Percentiles rank a stretch among this genome's conserved stretches.
Evolutionary conservation across 805 yeast species (phyloP).

Genomic region (Metschnikowia chrysomelidarum): DNA sequence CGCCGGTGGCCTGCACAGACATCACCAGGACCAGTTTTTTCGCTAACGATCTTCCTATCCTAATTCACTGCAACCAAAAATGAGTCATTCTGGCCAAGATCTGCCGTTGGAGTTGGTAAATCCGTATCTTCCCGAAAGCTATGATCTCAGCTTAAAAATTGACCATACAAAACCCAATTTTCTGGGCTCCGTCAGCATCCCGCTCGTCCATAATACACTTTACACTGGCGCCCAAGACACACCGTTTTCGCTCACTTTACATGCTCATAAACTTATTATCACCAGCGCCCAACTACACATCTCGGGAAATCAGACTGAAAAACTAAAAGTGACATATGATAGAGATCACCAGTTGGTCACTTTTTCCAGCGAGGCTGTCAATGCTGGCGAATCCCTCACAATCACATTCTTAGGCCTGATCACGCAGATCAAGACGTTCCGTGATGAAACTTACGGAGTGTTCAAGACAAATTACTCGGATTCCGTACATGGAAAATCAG

Average conservation of each 20-base stretch:
- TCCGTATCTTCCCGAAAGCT: constrained; percentile 35
- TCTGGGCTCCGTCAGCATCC: constrained; percentile 38
- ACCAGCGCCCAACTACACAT: constrained; percentile 27
- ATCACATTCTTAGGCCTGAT: constrained; percentile 52
- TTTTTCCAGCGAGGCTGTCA: constrained; percentile 23
- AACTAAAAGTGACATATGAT: constrained; percentile 34
- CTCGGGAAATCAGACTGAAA: constrained; percentile 13
- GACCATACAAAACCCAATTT: constrained; percentile 49
- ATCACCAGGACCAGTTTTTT: too few species aligned
- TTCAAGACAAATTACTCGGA: constrained; percentile 66
- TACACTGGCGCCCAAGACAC: constrained; percentile 9
- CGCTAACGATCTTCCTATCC: too few species aligned
- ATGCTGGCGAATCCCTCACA: constrained; percentile 12
- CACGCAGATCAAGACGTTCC: constrained; percentile 47
- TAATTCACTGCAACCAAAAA: too few species aligned
- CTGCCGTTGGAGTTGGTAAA: constrained; percentile 28
- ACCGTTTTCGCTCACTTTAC: constrained; percentile 29
- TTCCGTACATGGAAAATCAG: constrained; percentile 45
- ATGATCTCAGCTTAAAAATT: constrained; percentile 36
- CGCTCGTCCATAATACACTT: constrained; percentile 25
- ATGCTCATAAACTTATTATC: constrained; percentile 42
- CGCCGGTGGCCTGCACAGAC: too few species aligned
- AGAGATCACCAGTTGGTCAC: constrained; percentile 39
- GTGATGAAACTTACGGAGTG: constrained; percentile 60
- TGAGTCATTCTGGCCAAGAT: too few species aligned